Evolutionary conservation across 768 basidiomycete genomes (phyloP).

Genomic region (Mycena metata): DNA sequence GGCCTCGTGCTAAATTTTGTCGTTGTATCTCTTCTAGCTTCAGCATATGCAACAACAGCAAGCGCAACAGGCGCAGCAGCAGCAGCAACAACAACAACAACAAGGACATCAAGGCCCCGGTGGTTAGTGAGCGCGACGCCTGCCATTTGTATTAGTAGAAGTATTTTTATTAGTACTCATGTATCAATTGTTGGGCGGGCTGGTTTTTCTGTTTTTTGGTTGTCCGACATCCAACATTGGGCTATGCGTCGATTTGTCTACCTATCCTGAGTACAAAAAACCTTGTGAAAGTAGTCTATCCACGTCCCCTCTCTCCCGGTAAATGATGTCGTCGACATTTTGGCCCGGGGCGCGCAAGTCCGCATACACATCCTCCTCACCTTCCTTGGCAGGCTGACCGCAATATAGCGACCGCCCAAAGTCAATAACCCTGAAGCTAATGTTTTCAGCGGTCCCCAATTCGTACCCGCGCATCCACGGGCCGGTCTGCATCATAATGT

Average conservation of each 20-base stretch:
- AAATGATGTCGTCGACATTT: background rate
- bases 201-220: no score
- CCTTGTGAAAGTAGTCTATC: constrained; percentile 19
- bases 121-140: background rate
- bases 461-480: constrained; percentile 41
- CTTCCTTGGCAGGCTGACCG: constrained; percentile 8
- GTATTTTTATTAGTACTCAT: constrained; percentile 16
- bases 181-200: no score
- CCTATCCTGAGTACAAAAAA: background rate
- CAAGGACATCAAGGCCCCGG: constrained; percentile 21
- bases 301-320: background rate
- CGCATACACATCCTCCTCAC: constrained; percentile 20
- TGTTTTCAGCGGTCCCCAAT: constrained; percentile 34
- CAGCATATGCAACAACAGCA: constrained; percentile 26
- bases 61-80: constrained; percentile 27
- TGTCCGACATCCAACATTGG: no score
- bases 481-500: constrained; percentile 54
- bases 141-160: background rate
- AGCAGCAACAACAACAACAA: constrained; percentile 16
- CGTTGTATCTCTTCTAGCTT: constrained; percentile 9
- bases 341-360: background rate
- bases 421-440: constrained; percentile 59
- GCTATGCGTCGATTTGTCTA: no score
- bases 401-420: constrained; percentile 51
- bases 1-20: background rate